Percentiles rank a stretch among this genome's conserved stretches.
Evolutionary conservation across 805 yeast species (phyloP).

Genomic region (Crinitomyces ghanaensis): DNA sequence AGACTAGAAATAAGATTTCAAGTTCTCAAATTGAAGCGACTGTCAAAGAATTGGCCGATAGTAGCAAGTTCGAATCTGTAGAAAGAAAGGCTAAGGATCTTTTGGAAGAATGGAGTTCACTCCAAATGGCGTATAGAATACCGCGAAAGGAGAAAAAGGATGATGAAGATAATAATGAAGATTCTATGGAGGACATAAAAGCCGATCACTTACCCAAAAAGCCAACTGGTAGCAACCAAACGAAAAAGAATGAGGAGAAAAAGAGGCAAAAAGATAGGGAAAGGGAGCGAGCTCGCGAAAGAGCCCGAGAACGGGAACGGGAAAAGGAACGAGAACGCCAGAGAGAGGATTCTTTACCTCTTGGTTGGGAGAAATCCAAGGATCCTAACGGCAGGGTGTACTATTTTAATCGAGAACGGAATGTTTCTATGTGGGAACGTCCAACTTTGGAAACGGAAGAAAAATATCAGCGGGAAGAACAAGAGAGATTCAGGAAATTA

Average conservation of each 20-base stretch:
- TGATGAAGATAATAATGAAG: conserved; percentile 15
- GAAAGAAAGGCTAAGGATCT: conserved; percentile 33
- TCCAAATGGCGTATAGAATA: conserved; percentile 76
- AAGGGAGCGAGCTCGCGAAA: conserved; percentile 1
- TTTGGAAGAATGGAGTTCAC: conserved; percentile 55
- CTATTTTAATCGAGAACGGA: conserved; percentile 41
- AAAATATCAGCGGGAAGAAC: conserved; percentile 10
- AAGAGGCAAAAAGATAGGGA: conserved; percentile 1
- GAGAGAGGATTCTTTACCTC: conserved; percentile 31
- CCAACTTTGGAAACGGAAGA: conserved; percentile 27
- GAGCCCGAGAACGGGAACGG: conserved; percentile 7
- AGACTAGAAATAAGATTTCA: conserved; percentile 68
- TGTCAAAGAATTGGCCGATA: conserved; percentile 33
- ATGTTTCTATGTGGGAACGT: conserved; percentile 47
- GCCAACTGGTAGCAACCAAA: background rate
- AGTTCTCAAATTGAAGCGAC: conserved; percentile 61
- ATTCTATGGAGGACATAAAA: background rate
- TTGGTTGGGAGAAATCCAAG: conserved; percentile 54
- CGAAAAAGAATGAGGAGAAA: conserved; percentile 2
- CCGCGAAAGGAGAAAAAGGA: conserved; percentile 40
- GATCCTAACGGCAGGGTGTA: conserved; percentile 37
- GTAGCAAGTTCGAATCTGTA: conserved; percentile 21
- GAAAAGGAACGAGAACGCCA: conserved; percentile 6
- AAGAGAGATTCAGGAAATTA: conserved; percentile 23
- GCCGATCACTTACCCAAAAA: background rate